Percentiles rank a stretch among this genome's conserved stretches.
These are phyloP conservation scores for Circinella umbellata DNA, from an alignment of 371 early-diverging fungal genomes.

Conservation along the genomic window DNA sequence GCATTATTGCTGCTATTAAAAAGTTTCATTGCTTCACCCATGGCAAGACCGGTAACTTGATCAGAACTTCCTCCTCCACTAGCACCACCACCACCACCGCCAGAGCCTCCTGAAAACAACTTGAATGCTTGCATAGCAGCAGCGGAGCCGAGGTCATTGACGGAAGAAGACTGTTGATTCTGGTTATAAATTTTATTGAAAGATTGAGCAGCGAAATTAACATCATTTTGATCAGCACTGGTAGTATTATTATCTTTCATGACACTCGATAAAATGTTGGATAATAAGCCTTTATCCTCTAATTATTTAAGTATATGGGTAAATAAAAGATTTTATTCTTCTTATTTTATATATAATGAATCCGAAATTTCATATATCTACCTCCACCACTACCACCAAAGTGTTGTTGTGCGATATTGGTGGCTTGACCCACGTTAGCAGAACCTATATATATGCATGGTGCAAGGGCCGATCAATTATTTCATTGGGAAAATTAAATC, in stretches of 20 bases:
- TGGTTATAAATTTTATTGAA: slow-evolving; percentile 47
- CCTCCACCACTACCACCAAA: slow-evolving; percentile 5
- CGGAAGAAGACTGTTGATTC: slow-evolving; percentile 27
- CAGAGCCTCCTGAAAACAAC: slow-evolving; percentile 44
- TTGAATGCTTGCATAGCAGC: slow-evolving; percentile 58
- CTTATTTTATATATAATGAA: no score
- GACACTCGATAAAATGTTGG: slow-evolving; percentile 30
- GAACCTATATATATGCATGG: neutral
- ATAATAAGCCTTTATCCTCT: slow-evolving; percentile 37
- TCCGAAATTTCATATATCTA: neutral
- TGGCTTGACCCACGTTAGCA: neutral
- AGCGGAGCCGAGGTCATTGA: slow-evolving; percentile 51
- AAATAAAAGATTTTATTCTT: no score
- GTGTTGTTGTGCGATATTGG: slow-evolving; percentile 1
- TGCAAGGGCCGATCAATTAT: no score
- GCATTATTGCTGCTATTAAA: slow-evolving; percentile 33
- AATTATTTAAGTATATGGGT: neutral
- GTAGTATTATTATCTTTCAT: slow-evolving; percentile 32
- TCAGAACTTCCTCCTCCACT: slow-evolving; percentile 19
- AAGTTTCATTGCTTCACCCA: slow-evolving; percentile 57
- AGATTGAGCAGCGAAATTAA: slow-evolving; percentile 32
- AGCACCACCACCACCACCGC: slow-evolving; percentile 16
- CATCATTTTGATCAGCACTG: slow-evolving; percentile 36
- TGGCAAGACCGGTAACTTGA: slow-evolving; percentile 49
- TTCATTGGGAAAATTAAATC: no score